Evolutionary conservation across 164 flowering plant species (phyloP).

Genomic region (Houttuynia cordata): DNA sequence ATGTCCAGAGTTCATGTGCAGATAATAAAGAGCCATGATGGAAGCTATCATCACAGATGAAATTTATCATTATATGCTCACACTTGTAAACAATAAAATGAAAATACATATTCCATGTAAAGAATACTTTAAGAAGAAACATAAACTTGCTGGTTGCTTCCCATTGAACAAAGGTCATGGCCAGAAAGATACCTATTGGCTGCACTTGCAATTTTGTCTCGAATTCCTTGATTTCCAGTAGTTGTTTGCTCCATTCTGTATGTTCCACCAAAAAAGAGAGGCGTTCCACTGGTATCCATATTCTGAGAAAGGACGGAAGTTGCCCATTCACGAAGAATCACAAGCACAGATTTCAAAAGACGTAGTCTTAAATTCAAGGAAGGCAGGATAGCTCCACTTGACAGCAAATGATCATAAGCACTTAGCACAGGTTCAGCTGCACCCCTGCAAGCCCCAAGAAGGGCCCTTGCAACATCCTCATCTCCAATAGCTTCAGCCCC

Average conservation of each 20-base stretch:
- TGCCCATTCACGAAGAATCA: conserved; percentile 89
- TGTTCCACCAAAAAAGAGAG: conserved; percentile 47
- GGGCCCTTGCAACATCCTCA: conserved; percentile 91
- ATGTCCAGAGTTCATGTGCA: no score
- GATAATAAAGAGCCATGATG: no score
- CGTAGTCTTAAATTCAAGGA: conserved; percentile 70
- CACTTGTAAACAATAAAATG: no score
- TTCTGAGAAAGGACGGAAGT: conserved; percentile 64
- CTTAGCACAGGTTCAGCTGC: conserved; percentile 80
- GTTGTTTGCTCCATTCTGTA: conserved; percentile 41
- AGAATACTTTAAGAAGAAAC: no score
- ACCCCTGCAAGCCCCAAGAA: conserved; percentile 86
- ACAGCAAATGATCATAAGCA: conserved; percentile 72
- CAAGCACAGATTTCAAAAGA: conserved; percentile 73
- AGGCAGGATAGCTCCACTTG: conserved; percentile 70
- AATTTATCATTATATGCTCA: no score
- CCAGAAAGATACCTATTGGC: conserved; percentile 63
- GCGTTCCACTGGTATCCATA: conserved; percentile 76
- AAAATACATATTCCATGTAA: no score
- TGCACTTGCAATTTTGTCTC: conserved; percentile 84
- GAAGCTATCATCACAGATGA: no score
- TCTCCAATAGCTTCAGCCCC: conserved; percentile 78
- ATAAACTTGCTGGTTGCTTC: no score
- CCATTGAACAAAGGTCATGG: background rate
- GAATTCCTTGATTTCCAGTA: conserved; percentile 56